phyloP scores from a whole-genome alignment of 495 filamentous ascomycete genomes.

The Hypoxylon cercidicola region DNA sequence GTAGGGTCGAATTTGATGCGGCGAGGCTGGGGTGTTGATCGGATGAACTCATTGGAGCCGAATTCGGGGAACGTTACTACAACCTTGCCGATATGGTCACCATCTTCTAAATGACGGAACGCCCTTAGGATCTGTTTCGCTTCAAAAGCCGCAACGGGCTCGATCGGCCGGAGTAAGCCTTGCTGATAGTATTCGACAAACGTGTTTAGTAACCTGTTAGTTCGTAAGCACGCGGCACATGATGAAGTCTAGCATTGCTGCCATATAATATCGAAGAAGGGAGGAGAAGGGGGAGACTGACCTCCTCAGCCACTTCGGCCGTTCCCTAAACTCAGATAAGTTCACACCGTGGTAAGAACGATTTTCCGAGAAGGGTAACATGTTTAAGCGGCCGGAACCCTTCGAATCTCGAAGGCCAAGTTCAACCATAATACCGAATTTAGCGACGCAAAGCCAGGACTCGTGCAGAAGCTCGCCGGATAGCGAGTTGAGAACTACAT shows the following conservation, averaged over 20 bases:
- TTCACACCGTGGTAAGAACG: conserved; percentile 49
- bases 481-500: conserved; percentile 66
- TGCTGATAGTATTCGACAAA: conserved; percentile 46
- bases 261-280: too few relatives aligned
- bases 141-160: conserved; percentile 45
- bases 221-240: conserved; percentile 30
- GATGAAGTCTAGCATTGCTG: too few relatives aligned
- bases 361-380: conserved; percentile 46
- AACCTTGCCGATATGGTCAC: conserved; percentile 65
- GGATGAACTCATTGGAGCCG: conserved; percentile 19
- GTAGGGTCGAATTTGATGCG: conserved; percentile 41
- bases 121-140: conserved; percentile 53
- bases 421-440: conserved; percentile 67
- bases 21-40: conserved; percentile 20
- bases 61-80: conserved; percentile 55
- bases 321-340: conserved; percentile 43
- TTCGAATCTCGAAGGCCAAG: conserved; percentile 55
- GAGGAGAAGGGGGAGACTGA: conserved; percentile 22
- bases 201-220: conserved; percentile 17
- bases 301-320: conserved; percentile 41
- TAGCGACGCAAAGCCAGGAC: conserved; percentile 64
- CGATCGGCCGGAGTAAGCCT: conserved; percentile 40
- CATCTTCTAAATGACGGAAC: conserved; percentile 56
- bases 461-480: conserved; percentile 60
- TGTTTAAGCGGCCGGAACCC: conserved; percentile 46